Base-by-base conservation (phyloP, 116 monocot species). In the Thalassia testudinum region DNA sequence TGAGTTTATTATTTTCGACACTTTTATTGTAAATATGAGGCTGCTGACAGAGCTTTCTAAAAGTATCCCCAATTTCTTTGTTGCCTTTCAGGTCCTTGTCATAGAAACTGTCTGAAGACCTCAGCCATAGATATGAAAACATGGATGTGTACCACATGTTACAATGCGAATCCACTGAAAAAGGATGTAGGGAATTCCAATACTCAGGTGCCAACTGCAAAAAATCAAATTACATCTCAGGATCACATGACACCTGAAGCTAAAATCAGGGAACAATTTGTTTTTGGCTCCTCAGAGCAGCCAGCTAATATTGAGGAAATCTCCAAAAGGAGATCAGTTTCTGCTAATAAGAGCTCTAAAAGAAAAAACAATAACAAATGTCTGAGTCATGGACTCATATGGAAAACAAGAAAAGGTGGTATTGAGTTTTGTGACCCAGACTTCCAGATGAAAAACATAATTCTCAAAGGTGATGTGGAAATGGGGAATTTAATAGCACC, bases 81-180 rank as follows among this genome's bases (percentile, higher is more conserved):
- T 52, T 23, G 43, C 37, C 43, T 66, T 45, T 53, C 65, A 92
- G 92, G 77, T 70, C 72, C 74, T 52, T 82, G 74, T 68, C 92
- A 92, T 57, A 67, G 67, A 61, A 60, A 66, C 24, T 92, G 92
- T 53, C 55, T 70, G 38, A 26, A 55, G 30, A 10, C 30, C 10
- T 3, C 30, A 5, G 3, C 30, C 6, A 34, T 34, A 34, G 30
- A 34, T 10, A 34, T 34, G 57, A 54, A 55, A 26, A 54, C 6
- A 10, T 34, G 10, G 6, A 34, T 34, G 24, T 92, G 91, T 51
- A 82, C 70, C 14, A 49, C 17, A 60, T 86, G 92, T 64, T 58
- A 63, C 45, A 40, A 19, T 64, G 37, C 59, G 62, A 68, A 52
- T 53, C 14, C 54, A 50, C 50, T 24, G 42, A 34, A 66, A 51